Conservation (phyloP, 768 basidiomycete species). For the Termitomyces sp. region DNA sequence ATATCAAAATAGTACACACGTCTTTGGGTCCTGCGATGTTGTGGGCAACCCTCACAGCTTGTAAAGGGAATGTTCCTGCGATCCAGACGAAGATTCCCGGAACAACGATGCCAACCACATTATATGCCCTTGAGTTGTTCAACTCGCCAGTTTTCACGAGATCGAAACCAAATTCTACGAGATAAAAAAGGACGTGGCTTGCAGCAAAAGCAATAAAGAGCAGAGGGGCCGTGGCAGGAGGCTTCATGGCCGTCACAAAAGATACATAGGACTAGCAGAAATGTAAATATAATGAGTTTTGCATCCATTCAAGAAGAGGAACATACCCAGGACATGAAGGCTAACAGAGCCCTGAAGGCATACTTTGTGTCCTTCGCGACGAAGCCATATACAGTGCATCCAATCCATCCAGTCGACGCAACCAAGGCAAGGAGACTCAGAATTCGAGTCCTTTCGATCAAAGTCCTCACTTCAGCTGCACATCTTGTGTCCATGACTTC, state of each 20-base stretch:
- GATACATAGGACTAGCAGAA: conserved; percentile 38
- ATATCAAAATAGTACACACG: conserved; percentile 32
- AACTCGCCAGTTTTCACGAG: conserved; percentile 17
- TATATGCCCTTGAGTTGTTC: conserved; percentile 20
- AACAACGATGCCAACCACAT: conserved; percentile 30
- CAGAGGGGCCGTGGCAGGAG: conserved; percentile 54
- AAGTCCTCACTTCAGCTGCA: conserved; percentile 24
- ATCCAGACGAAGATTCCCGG: conserved; percentile 44
- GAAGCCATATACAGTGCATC: conserved; percentile 35
- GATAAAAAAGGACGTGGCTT: conserved; percentile 32
- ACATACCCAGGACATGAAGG: conserved; percentile 52
- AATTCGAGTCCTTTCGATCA: conserved; percentile 28
- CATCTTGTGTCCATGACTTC: conserved; percentile 44
- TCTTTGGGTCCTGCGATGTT: conserved; percentile 51
- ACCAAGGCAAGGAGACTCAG: conserved; percentile 38
- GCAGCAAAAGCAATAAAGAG: conserved; percentile 43
- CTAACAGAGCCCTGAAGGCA: conserved; percentile 28
- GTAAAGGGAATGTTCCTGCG: conserved; percentile 58
- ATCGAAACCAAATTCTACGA: conserved; percentile 36
- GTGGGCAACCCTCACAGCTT: conserved; percentile 38
- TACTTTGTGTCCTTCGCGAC: conserved; percentile 23
- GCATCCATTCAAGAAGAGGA: not conserved
- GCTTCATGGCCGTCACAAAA: conserved; percentile 35
- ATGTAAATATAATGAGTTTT: conserved; percentile 4
- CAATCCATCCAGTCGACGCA: conserved; percentile 43